A percentile compares a stretch with the other conserved stretches of the same genome.
phyloP scores from a whole-genome alignment of 192 early-diverging fungal genomes.

The Oehlia diaphana region DNA sequence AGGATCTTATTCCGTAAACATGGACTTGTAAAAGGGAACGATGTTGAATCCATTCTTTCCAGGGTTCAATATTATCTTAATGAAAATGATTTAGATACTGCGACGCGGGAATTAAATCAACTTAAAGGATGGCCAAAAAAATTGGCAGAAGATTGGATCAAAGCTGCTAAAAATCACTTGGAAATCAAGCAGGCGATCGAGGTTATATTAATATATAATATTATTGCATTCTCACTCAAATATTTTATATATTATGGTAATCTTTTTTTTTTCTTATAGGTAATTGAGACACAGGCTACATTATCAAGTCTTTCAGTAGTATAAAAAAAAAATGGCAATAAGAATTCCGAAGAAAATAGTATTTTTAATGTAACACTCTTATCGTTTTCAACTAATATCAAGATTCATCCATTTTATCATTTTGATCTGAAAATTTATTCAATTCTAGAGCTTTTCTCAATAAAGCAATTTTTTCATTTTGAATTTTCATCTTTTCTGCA shows the following conservation, averaged over 20 bases:
- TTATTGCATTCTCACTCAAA: not conserved
- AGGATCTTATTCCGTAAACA: slow-evolving; percentile 81
- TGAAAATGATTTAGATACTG: slow-evolving; percentile 79
- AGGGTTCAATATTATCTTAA: slow-evolving; percentile 74
- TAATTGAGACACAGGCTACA: slow-evolving; percentile 47
- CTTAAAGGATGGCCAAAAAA: slow-evolving; percentile 87
- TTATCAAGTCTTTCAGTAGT: slow-evolving; percentile 45
- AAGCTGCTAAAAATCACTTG: slow-evolving; percentile 74
- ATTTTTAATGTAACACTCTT: too few relatives aligned
- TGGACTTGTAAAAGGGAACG: slow-evolving; percentile 81
- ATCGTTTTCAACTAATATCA: not conserved
- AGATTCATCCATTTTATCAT: slow-evolving; percentile 1
- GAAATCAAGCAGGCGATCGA: slow-evolving; percentile 87
- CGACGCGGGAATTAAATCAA: slow-evolving; percentile 90
- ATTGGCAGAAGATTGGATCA: slow-evolving; percentile 88
- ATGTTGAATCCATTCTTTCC: slow-evolving; percentile 82
- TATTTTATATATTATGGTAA: not conserved
- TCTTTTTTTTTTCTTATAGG: slow-evolving; percentile 24
- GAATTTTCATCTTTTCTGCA: not conserved
- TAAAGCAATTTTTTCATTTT: not conserved
- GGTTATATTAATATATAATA: slow-evolving; percentile 46
- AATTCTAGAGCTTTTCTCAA: not conserved
- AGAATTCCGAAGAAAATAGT: too few relatives aligned
- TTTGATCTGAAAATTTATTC: not conserved
- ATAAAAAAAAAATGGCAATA: slow-evolving; percentile 14